These are phyloP conservation scores for Musa beccarii DNA, from an alignment of 176 grass and related monocot species.

Conservation along the genomic window DNA sequence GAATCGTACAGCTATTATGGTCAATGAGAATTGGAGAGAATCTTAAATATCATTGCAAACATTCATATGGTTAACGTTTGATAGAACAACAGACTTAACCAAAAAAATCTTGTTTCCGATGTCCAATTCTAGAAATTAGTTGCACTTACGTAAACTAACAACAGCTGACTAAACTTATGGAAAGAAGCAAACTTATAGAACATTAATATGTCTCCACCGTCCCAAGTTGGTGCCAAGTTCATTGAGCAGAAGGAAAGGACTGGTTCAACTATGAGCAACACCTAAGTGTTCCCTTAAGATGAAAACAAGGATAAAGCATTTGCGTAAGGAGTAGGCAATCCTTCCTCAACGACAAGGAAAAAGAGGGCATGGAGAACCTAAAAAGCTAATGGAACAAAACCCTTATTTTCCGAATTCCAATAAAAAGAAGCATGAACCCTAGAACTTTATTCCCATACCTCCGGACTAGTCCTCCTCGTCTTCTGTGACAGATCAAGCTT, in stretches of 20 bases:
- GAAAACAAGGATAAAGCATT: background rate
- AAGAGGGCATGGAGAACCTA: background rate
- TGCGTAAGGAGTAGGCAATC: background rate
- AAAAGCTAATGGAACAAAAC: background rate
- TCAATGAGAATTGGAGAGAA: too few species aligned
- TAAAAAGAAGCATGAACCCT: background rate
- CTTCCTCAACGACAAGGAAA: background rate
- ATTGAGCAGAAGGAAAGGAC: too few species aligned
- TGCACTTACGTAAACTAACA: background rate
- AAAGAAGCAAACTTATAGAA: too few species aligned
- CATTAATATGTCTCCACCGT: too few species aligned
- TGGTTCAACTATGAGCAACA: too few species aligned
- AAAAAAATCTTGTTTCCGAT: background rate
- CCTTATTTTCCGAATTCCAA: background rate
- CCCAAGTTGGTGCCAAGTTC: too few species aligned
- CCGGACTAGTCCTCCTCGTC: slow-evolving; percentile 45
- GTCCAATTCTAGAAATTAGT: background rate
- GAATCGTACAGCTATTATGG: too few species aligned
- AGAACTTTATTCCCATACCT: slow-evolving; percentile 30
- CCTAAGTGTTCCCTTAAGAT: too few species aligned
- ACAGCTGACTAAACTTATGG: too few species aligned
- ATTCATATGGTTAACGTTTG: too few species aligned
- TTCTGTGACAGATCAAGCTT: slow-evolving; percentile 58
- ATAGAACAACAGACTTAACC: too few species aligned
- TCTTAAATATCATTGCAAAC: too few species aligned